phyloP scores from a whole-genome alignment of 148 eudicot species.

The Cornus kousa region DNA sequence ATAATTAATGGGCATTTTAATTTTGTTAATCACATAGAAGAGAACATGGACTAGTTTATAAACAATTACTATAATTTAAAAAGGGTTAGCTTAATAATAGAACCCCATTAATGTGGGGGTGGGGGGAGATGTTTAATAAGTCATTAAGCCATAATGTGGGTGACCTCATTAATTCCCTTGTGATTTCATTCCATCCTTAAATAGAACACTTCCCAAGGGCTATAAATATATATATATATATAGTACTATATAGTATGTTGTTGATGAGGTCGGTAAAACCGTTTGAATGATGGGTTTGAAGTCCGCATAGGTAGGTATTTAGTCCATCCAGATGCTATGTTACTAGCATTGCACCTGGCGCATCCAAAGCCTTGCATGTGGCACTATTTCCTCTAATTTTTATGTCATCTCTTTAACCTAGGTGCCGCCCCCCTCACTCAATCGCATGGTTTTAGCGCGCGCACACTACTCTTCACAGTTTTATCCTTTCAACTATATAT shows the following conservation, averaged over 20 bases:
- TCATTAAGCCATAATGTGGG: constrained; percentile 1
- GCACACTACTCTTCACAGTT: not conserved
- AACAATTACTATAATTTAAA: not conserved
- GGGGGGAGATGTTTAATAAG: not conserved
- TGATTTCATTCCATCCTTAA: not conserved
- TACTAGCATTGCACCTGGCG: constrained; percentile 49
- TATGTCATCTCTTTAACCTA: constrained; percentile 26
- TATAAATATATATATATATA: no score
- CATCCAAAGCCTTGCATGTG: constrained; percentile 35
- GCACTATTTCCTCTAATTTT: constrained; percentile 8
- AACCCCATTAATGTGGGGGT: not conserved
- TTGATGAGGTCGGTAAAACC: constrained; percentile 38
- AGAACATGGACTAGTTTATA: constrained; percentile 25
- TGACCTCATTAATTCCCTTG: constrained; percentile 10
- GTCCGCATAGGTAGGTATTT: not conserved
- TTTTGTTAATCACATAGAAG: constrained; percentile 23
- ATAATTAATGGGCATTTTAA: no score
- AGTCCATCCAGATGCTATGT: constrained; percentile 28
- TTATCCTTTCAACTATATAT: not conserved
- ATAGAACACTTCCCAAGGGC: constrained; percentile 14
- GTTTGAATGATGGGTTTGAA: constrained; percentile 16
- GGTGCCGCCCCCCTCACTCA: constrained; percentile 39
- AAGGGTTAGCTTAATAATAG: constrained; percentile 10
- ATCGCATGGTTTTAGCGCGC: constrained; percentile 15
- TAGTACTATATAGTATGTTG: constrained; percentile 11